Base-by-base conservation (phyloP, 306 rosid genomes). In the Ochetophila trinervis region DNA sequence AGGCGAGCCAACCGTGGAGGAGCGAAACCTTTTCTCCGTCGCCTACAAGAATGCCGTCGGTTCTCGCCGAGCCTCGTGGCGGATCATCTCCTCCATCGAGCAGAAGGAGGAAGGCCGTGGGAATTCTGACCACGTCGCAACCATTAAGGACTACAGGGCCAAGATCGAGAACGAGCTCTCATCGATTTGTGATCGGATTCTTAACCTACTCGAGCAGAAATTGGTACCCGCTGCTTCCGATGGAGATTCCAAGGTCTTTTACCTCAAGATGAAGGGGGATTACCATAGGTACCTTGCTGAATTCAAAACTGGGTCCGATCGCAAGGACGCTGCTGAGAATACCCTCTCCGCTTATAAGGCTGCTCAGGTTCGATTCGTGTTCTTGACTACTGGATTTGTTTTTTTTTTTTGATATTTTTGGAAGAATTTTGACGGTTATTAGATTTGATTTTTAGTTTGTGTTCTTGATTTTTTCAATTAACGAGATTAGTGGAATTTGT, bases 11-110 rank as follows among this genome's bases (percentile, higher is more conserved):
- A 68, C 78, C 27, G 64, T 73, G n/a, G 82, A 78, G 53, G 82
- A 78, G 59, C 75, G 82, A n/a, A 78, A 78, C 65, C 78, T 78
- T 30, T 51, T 78, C 55, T 72, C 78, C 37, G 78, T 78, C 0
- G 82, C 82, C 68, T 78, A 78, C 67, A 78, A 78, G 75, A 78
- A 78, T 72, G 64, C 53, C 48, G 58, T 73, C 61, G 82, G 82
- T 21, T 62, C 78, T 21, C 78, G 72, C 27, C 82, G 82, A 13
- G 78, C 82, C 21, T 74, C 82, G 17, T 78, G 82, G 82, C 68
- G 78, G 6, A 78, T 78, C 57, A 70, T 78, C 21, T 77, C 82
- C 15, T 77, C 82, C 35, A 77, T 77, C 69, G 81, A 77, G 78
- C 82, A 77, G 74, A 77, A 77, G 82, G 82, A 77, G 63, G 78